Base-by-base conservation (phyloP, 1,284 basidiomycete genomes). In the Cystobasidium sp. region DNA sequence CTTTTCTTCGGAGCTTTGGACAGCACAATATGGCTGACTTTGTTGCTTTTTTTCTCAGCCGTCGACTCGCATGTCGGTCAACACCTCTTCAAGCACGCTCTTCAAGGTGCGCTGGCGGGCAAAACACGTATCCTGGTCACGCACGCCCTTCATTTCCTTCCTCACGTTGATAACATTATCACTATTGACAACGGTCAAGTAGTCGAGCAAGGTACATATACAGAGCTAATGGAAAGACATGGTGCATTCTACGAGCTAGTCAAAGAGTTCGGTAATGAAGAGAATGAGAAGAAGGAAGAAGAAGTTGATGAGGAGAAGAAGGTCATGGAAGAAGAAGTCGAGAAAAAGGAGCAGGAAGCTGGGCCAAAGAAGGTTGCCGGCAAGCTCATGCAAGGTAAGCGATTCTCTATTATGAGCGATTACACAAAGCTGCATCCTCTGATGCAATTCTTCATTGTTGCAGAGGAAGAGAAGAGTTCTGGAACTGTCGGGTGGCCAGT, bases 21-120 rank as follows among this genome's bases (percentile, higher is more conserved):
- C 8, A 44, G 10, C 20, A 46, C 39, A 2, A 6, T n/a, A 10
- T 18, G 73, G 52, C 7, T 10, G 6, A 31, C 6, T 6, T 16
- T 20, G 20, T 6, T 24, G 41, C 20, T 9, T 12, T 37, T 37
- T 3, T 47, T 24, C 31, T 16, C 24, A 66, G 90, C 90, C 39
- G 86, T 93, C 43, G 92, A 92, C 80, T 92, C 93, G 3, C 92
- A 94, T 78, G 93, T 96, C 58, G 93, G 92, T 53, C 91, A 91
- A 81, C 86, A 88, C 6, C 88, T 96, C 37, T 94, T 96, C 84
- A 88, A 90, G 79, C 89, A 94, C 77, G 91, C 94, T 31, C 86
- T 95, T 75, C 85, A 88, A 75, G 87, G 88, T 77, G 86, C 84
- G 8, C 84, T 90, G n/a, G 84, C 85, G 6, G 87, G 86, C 75